Evolutionary conservation across 768 basidiomycete genomes (phyloP).

Genomic region (Hericium alpestre): DNA sequence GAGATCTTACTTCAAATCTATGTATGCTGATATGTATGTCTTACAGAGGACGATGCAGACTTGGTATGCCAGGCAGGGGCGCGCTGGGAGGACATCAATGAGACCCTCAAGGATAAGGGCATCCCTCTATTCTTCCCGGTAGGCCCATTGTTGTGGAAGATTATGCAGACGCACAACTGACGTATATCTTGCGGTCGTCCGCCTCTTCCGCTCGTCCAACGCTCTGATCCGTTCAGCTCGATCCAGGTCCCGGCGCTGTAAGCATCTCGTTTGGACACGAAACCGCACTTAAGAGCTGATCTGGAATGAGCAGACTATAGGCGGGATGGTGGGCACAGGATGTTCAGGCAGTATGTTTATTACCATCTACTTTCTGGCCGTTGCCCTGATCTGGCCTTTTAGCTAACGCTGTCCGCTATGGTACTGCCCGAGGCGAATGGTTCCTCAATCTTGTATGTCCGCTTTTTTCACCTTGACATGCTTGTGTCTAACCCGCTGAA

Average conservation of each 20-base stretch:
- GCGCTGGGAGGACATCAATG: conserved; percentile 73
- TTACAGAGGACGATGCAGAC: conserved; percentile 58
- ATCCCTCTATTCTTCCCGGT: conserved; percentile 85
- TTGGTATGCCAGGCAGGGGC: conserved; percentile 68
- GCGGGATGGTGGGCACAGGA: conserved; percentile 83
- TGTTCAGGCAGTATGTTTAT: conserved; percentile 65
- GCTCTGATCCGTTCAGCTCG: conserved; percentile 13
- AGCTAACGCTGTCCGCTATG: conserved; percentile 81
- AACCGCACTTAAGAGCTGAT: too few species aligned
- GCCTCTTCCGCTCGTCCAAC: background rate
- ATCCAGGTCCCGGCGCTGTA: conserved; percentile 39
- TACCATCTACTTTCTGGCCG: background rate
- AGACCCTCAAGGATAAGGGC: conserved; percentile 50
- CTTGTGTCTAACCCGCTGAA: background rate
- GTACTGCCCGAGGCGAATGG: conserved; percentile 83
- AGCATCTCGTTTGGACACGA: conserved; percentile 13
- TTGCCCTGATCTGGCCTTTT: background rate
- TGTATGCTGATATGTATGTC: too few species aligned
- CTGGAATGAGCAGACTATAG: conserved; percentile 46
- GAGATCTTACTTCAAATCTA: too few species aligned
- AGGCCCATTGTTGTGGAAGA: conserved; percentile 12
- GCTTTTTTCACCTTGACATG: background rate
- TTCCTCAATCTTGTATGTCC: conserved; percentile 59
- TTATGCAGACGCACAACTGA: background rate
- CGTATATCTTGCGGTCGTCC: background rate